Conservation (phyloP, 192 early-diverging fungal species). For the Linnemannia elongata region DNA sequence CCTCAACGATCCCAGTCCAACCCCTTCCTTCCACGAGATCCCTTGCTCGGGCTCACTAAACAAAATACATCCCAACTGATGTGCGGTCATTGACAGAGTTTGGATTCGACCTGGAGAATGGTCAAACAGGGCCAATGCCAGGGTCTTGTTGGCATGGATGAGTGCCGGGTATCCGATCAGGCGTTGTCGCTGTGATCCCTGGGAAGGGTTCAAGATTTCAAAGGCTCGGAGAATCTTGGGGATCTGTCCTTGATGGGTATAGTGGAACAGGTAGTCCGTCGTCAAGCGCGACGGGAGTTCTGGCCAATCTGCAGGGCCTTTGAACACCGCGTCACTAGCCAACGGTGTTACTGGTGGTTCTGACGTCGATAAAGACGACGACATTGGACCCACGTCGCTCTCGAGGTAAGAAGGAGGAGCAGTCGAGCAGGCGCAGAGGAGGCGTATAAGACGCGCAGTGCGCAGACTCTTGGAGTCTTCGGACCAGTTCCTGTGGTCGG, state of each 20-base stretch:
- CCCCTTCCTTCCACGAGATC: neutral
- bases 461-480: neutral
- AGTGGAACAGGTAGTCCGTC: slow-evolving; percentile 40
- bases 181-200: neutral
- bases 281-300: slow-evolving; percentile 15
- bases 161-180: neutral
- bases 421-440: slow-evolving; percentile 22
- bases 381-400: neutral
- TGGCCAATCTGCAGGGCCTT: neutral
- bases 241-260: slow-evolving; percentile 32
- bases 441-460: slow-evolving; percentile 20
- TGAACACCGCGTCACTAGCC: neutral
- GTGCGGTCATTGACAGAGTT: slow-evolving; percentile 30
- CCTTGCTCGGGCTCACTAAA: neutral
- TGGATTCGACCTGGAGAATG: slow-evolving; percentile 37
- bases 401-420: neutral
- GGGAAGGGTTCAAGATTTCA: neutral
- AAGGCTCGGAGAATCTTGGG: slow-evolving; percentile 18
- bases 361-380: neutral
- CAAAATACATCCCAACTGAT: slow-evolving; percentile 15
- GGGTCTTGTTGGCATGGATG: neutral
- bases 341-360: neutral
- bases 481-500: slow-evolving; percentile 19
- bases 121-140: neutral
- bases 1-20: slow-evolving; percentile 2